Percentiles rank a stretch among this genome's conserved stretches.
Evolutionary conservation across 148 eudicot genomes (phyloP).

Genomic region (Vaccinium macrocarpon): DNA sequence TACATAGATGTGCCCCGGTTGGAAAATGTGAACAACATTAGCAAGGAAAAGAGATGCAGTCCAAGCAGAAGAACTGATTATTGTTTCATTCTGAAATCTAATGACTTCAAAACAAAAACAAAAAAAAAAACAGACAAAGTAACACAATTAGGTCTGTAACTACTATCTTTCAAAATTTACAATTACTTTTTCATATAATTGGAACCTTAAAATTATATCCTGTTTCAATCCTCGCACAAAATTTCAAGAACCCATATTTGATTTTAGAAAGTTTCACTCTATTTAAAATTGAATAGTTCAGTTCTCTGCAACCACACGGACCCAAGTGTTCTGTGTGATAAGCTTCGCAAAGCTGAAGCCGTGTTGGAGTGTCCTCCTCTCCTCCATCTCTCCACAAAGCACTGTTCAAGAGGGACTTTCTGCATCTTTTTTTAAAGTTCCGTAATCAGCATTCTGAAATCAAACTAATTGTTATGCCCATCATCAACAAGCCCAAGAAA

Average conservation of each 20-base stretch:
- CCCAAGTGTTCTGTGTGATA: neutral
- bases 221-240: neutral
- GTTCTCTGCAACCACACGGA: neutral
- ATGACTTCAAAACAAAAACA: neutral
- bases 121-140: neutral
- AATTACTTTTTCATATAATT: neutral
- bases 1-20: neutral
- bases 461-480: neutral
- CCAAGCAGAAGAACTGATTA: neutral
- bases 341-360: neutral
- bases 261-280: neutral
- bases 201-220: neutral
- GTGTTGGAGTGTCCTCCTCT: neutral
- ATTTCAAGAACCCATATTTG: neutral
- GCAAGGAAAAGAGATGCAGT: conserved; percentile 10
- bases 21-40: neutral
- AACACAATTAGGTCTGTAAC: neutral
- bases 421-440: neutral
- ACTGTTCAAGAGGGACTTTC: neutral
- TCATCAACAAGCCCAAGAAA: neutral
- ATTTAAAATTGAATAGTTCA: neutral
- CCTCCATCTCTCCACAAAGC: neutral
- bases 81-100: neutral
- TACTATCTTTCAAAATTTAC: neutral
- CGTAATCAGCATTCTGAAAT: neutral